Evolutionary conservation across 768 basidiomycete species (phyloP).

Genomic region (Termitomyces sp.): DNA sequence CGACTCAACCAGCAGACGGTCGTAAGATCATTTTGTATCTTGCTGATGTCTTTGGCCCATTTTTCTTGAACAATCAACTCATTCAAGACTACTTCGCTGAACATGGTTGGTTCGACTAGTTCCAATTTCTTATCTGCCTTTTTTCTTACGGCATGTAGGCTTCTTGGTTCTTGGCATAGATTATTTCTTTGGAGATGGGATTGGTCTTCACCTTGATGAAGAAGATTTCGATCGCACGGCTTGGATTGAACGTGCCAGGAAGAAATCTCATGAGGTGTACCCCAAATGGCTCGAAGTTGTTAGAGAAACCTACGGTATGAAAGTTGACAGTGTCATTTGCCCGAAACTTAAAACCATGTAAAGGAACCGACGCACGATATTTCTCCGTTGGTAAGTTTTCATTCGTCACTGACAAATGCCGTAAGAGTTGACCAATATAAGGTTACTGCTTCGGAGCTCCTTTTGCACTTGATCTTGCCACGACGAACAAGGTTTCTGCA

Average conservation of each 20-base stretch:
- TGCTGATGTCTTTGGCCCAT: slow-evolving; percentile 55
- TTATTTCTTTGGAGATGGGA: slow-evolving; percentile 57
- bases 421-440: slow-evolving; percentile 12
- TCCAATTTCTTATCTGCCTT: background rate
- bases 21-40: slow-evolving; percentile 49
- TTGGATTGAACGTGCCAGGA: slow-evolving; percentile 35
- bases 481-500: slow-evolving; percentile 41
- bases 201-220: slow-evolving; percentile 34
- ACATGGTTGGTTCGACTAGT: slow-evolving; percentile 33
- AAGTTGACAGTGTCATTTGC: background rate
- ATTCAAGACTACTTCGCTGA: slow-evolving; percentile 62
- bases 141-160: slow-evolving; percentile 31
- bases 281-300: slow-evolving; percentile 52
- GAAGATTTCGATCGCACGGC: slow-evolving; percentile 29
- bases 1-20: slow-evolving; percentile 8
- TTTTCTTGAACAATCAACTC: slow-evolving; percentile 52
- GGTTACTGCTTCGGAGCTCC: slow-evolving; percentile 60
- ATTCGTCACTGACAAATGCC: background rate
- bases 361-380: slow-evolving; percentile 31
- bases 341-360: background rate
- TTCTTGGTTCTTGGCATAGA: slow-evolving; percentile 56
- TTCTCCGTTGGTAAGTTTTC: slow-evolving; percentile 37
- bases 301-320: slow-evolving; percentile 40
- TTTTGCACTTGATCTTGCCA: slow-evolving; percentile 40
- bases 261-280: slow-evolving; percentile 31